Evolutionary conservation across 202 grass and related monocot species (phyloP).

Genomic region (Setaria viridis): DNA sequence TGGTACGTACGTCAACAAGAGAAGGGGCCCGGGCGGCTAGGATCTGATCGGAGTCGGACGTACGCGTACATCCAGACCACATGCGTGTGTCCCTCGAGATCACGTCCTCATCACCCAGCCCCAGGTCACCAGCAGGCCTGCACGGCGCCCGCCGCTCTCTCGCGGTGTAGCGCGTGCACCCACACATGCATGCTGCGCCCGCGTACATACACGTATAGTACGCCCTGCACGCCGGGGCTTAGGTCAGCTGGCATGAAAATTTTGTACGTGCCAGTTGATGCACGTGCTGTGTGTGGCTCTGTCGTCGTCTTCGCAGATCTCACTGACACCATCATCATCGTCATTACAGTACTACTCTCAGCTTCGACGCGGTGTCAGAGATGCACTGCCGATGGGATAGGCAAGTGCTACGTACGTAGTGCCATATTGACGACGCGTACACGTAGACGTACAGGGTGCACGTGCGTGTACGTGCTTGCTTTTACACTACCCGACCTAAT

Average conservation of each 20-base stretch:
- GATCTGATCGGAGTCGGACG: background rate
- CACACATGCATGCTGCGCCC: background rate
- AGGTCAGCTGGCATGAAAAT: too few species aligned
- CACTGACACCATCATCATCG: background rate
- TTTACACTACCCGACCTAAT: background rate
- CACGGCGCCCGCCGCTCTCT: too few species aligned
- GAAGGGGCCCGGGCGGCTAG: background rate
- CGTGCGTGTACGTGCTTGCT: background rate
- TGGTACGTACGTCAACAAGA: background rate
- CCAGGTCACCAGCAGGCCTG: too few species aligned
- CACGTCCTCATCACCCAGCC: too few species aligned
- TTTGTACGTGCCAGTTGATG: too few species aligned
- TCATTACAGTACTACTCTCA: too few species aligned
- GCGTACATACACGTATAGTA: background rate
- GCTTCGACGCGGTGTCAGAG: too few species aligned
- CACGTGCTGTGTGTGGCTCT: too few species aligned
- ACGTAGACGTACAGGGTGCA: too few species aligned
- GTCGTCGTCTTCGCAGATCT: background rate
- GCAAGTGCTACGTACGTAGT: background rate
- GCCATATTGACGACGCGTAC: too few species aligned
- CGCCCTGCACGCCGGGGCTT: background rate
- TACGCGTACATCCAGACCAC: slow-evolving; percentile 8
- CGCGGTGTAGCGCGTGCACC: background rate
- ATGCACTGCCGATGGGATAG: too few species aligned
- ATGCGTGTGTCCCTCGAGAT: background rate